Base-by-base conservation (phyloP, 2,329 filamentous ascomycete genomes). In the Monosporascus ibericus region DNA sequence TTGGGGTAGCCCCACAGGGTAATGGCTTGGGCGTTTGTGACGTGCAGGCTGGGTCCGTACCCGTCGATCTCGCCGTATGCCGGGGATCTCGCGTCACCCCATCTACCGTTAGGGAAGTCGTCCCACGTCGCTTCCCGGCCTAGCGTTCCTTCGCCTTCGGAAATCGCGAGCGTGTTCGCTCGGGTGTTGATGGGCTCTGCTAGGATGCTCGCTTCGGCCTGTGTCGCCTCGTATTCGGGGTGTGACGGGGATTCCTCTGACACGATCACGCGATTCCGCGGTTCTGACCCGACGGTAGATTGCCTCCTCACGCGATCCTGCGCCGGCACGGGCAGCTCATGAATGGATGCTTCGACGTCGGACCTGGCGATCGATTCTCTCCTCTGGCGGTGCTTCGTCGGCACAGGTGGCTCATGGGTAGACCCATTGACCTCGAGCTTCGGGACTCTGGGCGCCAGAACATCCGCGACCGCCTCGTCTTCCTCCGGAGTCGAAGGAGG, bases 91-190 rank as follows among this genome's bases (percentile, higher is more conserved):
- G 92, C 89, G 64, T 96, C 92, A 66, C 92, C 92, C 85, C 92
- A 97, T 51, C 92, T 84, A 27, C 92, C 94, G 74, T 97, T 97
- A 57, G 92, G 92, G 70, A 91, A 99, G 66, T 99, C 94, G 64
- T 99, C 94, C 94, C 94, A 99, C 1, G 94, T 99, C 36, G 94
- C 94, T 75, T 97, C 92, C 48, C 94, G 82, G 11, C 92, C 94
- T 6, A 96, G 77, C 3, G 88, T 81, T 24, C 92, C 94, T 64
- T 96, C 88, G 6, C 94, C 92, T 72, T 97, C 92, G 0, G 92
- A 96, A 53, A 96, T 96, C 27, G 92, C 90, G 9, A 97, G 80
- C 1, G 90, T 94, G 68, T 92, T 92, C 52, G 87, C 86, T 49
- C 92, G 82, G 20, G 83, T 85, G 67, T 92, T 92, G 63, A 92